phyloP scores from a whole-genome alignment of 495 filamentous ascomycete genomes.

The Talaromyces liani region DNA sequence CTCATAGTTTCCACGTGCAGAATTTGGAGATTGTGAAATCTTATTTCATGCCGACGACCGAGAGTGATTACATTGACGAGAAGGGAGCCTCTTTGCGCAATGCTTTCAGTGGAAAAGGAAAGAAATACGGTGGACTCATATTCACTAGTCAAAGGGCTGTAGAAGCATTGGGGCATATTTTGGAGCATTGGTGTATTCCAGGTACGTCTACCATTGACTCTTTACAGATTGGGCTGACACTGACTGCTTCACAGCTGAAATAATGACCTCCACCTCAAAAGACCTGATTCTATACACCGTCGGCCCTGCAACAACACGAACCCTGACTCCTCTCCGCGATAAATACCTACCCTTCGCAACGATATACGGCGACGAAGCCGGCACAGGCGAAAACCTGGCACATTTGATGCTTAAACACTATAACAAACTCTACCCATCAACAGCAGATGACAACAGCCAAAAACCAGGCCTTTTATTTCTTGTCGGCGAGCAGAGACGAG shows the following conservation, averaged over 20 bases:
- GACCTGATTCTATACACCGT: slow-evolving; percentile 74
- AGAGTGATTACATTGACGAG: slow-evolving; percentile 8
- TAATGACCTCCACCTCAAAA: slow-evolving; percentile 29
- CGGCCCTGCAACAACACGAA: slow-evolving; percentile 79
- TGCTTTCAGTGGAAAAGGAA: slow-evolving; percentile 7
- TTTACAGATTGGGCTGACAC: background rate
- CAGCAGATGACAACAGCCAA: slow-evolving; percentile 12
- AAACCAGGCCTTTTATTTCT: slow-evolving; percentile 73
- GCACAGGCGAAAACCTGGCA: slow-evolving; percentile 74
- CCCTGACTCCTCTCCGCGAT: slow-evolving; percentile 51
- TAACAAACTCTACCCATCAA: slow-evolving; percentile 18
- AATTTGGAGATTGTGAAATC: slow-evolving; percentile 38
- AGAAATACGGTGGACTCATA: slow-evolving; percentile 71
- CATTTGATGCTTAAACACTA: slow-evolving; percentile 72
- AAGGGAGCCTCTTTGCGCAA: slow-evolving; percentile 2
- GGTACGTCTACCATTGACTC: background rate
- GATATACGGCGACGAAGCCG: slow-evolving; percentile 68
- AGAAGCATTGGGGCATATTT: slow-evolving; percentile 67
- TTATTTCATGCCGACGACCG: slow-evolving; percentile 27
- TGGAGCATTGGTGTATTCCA: slow-evolving; percentile 10
- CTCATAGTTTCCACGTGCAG: slow-evolving; percentile 52
- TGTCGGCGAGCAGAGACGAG: slow-evolving; percentile 77
- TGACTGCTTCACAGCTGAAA: background rate
- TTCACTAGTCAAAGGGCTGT: slow-evolving; percentile 94
- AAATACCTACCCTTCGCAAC: slow-evolving; percentile 36